These are phyloP conservation scores for Raffaelea arxii DNA, from an alignment of 2,329 filamentous ascomycete genomes.

Conservation along the genomic window DNA sequence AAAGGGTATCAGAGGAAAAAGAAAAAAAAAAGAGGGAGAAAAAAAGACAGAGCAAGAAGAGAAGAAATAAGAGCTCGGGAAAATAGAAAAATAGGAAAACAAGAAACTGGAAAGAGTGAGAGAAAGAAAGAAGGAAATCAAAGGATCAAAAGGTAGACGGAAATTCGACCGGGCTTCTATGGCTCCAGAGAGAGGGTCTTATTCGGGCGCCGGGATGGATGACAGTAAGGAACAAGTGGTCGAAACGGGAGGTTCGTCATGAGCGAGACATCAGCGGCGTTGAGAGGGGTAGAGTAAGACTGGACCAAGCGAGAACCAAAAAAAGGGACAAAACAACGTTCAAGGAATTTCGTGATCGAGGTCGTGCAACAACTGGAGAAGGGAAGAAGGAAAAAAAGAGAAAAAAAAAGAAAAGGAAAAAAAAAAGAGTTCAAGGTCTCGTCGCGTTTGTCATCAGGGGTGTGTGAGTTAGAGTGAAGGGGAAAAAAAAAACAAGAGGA, in stretches of 20 bases:
- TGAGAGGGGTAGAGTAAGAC: background rate
- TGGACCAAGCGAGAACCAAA: background rate
- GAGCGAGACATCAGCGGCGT: constrained; percentile 12
- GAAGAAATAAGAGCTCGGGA: background rate
- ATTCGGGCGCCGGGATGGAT: constrained; percentile 5
- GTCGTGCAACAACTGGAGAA: too few species aligned
- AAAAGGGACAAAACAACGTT: background rate
- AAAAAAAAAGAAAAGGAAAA: background rate
- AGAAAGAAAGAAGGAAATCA: background rate
- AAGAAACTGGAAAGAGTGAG: background rate
- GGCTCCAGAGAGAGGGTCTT: background rate
- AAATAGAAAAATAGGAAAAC: background rate
- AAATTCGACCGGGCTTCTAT: background rate
- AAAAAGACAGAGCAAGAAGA: background rate
- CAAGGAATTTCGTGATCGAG: background rate
- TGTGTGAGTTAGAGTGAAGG: too few species aligned
- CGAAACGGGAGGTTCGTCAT: constrained; percentile 3
- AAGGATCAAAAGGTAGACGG: background rate
- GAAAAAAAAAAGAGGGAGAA: background rate
- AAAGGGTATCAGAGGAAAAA: background rate
- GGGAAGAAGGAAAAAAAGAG: background rate
- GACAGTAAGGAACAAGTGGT: background rate
- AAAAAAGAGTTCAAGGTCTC: background rate
- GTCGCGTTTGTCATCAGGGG: too few species aligned
- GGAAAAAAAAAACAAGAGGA: too few species aligned